Evolutionary conservation across 805 yeast genomes (phyloP).

Genomic region (Danielia oregonensis): DNA sequence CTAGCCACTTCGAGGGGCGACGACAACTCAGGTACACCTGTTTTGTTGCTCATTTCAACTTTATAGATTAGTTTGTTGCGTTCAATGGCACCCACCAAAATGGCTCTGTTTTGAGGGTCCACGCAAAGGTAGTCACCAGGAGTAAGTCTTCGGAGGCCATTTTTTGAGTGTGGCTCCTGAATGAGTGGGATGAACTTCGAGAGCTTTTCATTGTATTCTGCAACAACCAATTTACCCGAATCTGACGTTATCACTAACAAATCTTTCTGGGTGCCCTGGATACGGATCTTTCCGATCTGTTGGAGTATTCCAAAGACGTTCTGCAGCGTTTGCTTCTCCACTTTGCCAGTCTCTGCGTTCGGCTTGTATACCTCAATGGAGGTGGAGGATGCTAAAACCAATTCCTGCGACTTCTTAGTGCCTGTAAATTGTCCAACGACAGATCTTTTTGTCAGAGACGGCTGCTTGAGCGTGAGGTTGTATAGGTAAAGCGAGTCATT

Average conservation of each 20-base stretch:
- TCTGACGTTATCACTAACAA: conserved; percentile 70
- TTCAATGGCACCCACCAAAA: conserved; percentile 70
- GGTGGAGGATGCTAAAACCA: conserved; percentile 56
- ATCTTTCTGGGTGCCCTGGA: conserved; percentile 54
- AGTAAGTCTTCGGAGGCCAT: conserved; percentile 68
- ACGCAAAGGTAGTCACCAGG: conserved; percentile 72
- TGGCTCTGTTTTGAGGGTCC: conserved; percentile 70
- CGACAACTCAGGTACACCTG: conserved; percentile 47
- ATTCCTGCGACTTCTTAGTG: conserved; percentile 50
- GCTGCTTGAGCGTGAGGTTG: conserved; percentile 64
- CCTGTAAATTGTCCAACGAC: conserved; percentile 69
- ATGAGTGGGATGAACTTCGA: conserved; percentile 42
- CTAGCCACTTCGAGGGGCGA: conserved; percentile 72
- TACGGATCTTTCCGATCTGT: conserved; percentile 45
- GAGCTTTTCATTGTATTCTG: conserved; percentile 41
- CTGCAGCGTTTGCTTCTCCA: conserved; percentile 41
- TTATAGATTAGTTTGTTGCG: conserved; percentile 68
- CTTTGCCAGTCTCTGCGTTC: conserved; percentile 53
- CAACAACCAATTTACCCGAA: conserved; percentile 64
- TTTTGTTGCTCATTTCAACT: conserved; percentile 42
- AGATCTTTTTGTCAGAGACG: conserved; percentile 51
- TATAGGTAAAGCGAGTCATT: conserved; percentile 45
- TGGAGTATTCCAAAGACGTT: conserved; percentile 60
- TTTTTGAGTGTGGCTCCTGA: conserved; percentile 68
- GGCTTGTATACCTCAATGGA: conserved; percentile 51